Percentiles rank a stretch among this genome's conserved stretches.
Evolutionary conservation across 306 rosid genomes (phyloP).

Genomic region (Gastrolobium bilobum): DNA sequence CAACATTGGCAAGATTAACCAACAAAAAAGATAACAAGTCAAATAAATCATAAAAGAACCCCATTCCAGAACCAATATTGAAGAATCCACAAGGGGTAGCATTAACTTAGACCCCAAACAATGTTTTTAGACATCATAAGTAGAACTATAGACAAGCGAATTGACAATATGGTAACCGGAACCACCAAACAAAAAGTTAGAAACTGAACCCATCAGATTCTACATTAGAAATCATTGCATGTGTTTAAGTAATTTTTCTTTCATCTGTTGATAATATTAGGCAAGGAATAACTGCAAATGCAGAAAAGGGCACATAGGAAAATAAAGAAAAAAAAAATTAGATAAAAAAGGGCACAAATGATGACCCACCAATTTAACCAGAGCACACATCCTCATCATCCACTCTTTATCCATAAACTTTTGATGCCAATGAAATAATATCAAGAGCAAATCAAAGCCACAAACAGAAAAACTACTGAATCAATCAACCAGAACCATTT

Average conservation of each 20-base stretch:
- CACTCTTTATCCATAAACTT: conserved; percentile 40
- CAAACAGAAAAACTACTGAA: conserved; percentile 26
- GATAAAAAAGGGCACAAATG: conserved; percentile 42
- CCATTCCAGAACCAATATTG: conserved; percentile 38
- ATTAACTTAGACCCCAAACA: conserved; percentile 30
- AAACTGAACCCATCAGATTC: conserved; percentile 46
- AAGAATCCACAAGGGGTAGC: conserved; percentile 34
- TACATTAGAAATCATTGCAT: conserved; percentile 37
- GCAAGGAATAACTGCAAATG: conserved; percentile 29
- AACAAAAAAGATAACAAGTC: conserved; percentile 21
- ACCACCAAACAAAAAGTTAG: neutral
- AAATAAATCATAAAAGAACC: conserved; percentile 7
- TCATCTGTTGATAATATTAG: conserved; percentile 20
- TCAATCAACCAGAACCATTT: conserved; percentile 27
- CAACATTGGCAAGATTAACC: conserved; percentile 36
- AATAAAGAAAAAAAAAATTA: neutral
- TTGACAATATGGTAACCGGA: neutral
- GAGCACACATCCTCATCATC: conserved; percentile 53
- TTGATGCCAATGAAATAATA: conserved; percentile 36
- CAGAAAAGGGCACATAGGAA: conserved; percentile 11
- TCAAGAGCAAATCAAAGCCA: conserved; percentile 33
- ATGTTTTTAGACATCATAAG: conserved; percentile 34
- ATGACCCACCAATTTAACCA: conserved; percentile 66
- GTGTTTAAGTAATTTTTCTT: conserved; percentile 38
- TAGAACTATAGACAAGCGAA: conserved; percentile 29